These are phyloP conservation scores for Immersiporthe knoxdaviesiana DNA, from an alignment of 2,329 filamentous ascomycete species.

Conservation along the genomic window DNA sequence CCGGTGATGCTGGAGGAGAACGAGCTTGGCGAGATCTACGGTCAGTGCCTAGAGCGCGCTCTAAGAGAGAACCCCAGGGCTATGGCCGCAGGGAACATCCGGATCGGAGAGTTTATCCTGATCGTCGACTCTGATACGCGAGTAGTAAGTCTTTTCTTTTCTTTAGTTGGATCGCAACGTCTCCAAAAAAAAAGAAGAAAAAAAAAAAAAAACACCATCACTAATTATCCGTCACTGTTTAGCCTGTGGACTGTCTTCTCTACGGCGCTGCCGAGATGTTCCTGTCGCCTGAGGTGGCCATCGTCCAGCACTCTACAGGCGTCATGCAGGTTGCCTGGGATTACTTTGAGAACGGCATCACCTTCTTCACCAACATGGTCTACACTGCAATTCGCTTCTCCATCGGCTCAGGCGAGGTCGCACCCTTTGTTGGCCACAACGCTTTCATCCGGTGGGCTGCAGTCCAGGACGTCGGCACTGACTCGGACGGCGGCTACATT, in stretches of 20 bases:
- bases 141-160: slow-evolving; percentile 42
- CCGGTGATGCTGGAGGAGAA: slow-evolving; percentile 37
- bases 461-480: slow-evolving; percentile 42
- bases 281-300: slow-evolving; percentile 68
- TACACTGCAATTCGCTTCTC: slow-evolving; percentile 74
- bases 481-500: slow-evolving; percentile 61
- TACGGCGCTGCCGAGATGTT: slow-evolving; percentile 74
- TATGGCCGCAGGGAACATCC: slow-evolving; percentile 64
- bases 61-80: slow-evolving; percentile 57
- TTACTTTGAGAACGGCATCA: slow-evolving; percentile 76
- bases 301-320: slow-evolving; percentile 72
- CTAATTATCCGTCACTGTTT: background rate
- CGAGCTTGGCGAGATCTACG: slow-evolving; percentile 55
- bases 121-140: slow-evolving; percentile 71
- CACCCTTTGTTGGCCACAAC: slow-evolving; percentile 79
- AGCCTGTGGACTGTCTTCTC: slow-evolving; percentile 66
- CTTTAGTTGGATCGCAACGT: background rate
- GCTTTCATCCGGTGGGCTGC: slow-evolving; percentile 70
- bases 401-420: slow-evolving; percentile 71
- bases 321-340: slow-evolving; percentile 75
- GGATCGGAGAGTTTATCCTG: slow-evolving; percentile 66
- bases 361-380: slow-evolving; percentile 79
- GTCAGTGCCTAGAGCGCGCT: slow-evolving; percentile 51
- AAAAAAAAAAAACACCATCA: no score
- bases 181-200: no score